Conservation (phyloP, 192 early-diverging fungal genomes). For the Jimgerdemannia flammicorona region DNA sequence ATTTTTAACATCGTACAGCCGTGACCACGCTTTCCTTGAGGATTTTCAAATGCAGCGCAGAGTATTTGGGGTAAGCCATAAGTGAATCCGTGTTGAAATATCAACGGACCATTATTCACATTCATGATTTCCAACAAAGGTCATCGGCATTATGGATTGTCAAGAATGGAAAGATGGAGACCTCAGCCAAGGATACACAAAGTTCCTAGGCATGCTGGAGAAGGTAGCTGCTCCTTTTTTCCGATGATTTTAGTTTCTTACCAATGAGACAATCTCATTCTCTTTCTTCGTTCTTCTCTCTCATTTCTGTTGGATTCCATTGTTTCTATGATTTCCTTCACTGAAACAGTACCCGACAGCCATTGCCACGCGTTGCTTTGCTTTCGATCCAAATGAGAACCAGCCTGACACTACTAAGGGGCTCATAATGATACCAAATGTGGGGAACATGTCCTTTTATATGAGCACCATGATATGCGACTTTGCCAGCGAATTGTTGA, state of each 20-base stretch:
- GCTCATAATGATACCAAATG: conserved; percentile 76
- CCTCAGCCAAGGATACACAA: conserved; percentile 54
- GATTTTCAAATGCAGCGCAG: conserved; percentile 73
- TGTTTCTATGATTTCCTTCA: background rate
- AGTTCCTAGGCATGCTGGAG: conserved; percentile 54
- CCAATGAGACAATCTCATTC: no score
- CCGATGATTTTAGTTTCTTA: background rate
- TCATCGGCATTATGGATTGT: conserved; percentile 82
- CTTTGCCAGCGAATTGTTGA: conserved; percentile 69
- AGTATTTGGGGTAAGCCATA: conserved; percentile 13
- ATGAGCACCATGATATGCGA: conserved; percentile 75
- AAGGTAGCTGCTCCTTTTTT: conserved; percentile 40
- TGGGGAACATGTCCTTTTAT: conserved; percentile 74
- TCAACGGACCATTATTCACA: background rate
- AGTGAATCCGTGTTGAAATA: no score
- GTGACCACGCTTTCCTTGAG: conserved; percentile 68
- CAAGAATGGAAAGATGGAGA: conserved; percentile 55
- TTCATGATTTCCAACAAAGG: conserved; percentile 32
- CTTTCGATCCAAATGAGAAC: conserved; percentile 74
- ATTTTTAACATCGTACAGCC: conserved; percentile 62
- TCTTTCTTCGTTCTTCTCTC: no score
- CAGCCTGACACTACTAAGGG: conserved; percentile 73
- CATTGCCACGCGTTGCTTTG: conserved; percentile 70
- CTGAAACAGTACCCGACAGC: conserved; percentile 60
- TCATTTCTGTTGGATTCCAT: no score